Evolutionary conservation across 2,329 filamentous ascomycete species (phyloP), one percentile per base, ranked within the genome.

Genomic region (Aspergillus fischeri): DNA sequence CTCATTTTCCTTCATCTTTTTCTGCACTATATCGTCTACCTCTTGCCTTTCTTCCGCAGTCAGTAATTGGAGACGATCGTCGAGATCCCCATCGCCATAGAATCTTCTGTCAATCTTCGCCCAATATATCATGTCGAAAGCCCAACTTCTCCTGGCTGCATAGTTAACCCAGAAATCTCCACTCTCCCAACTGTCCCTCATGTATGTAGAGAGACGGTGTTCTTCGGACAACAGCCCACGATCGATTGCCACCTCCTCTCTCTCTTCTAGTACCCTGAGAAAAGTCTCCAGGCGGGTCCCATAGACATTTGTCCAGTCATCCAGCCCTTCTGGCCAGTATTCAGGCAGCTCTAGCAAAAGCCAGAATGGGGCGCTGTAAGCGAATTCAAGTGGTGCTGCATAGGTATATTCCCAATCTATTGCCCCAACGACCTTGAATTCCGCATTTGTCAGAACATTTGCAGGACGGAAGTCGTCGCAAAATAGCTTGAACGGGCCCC

Each of bases 371-470:
- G 62, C 51, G 25, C 52, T 58, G 21, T 61, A 53, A 1, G 63
- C 53, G 38, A 67, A 66, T n/a, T 62, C 56, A 1, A 49, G 27
- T 2, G 62, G 64, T 2, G 54, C 66, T 24, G 64, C 57, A 50
- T 69, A 66, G 17, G 56, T 60, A 51, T 65, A 71, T 49, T 72
- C 67, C 68, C 67, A 70, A 54, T 71, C 68, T 8, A 71, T 60
- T 4, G 62, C 66, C 0, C 56, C 65, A 1, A 56, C 55, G 24
- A 67, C 57, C 3, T 63, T 45, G 8, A 65, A 42, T 6, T 63
- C 53, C 17, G 64, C 54, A 49, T 69, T 57, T 3, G 65, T 52
- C 1, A 71, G 59, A 8, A 70, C 59, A 53, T 72, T 70, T 9
- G 61, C 56, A 3, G 66, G 68, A 10, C 64, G 57, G 11, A 71